Conservation (phyloP, 1,284 basidiomycete genomes). For the Marasmius fiardii region DNA sequence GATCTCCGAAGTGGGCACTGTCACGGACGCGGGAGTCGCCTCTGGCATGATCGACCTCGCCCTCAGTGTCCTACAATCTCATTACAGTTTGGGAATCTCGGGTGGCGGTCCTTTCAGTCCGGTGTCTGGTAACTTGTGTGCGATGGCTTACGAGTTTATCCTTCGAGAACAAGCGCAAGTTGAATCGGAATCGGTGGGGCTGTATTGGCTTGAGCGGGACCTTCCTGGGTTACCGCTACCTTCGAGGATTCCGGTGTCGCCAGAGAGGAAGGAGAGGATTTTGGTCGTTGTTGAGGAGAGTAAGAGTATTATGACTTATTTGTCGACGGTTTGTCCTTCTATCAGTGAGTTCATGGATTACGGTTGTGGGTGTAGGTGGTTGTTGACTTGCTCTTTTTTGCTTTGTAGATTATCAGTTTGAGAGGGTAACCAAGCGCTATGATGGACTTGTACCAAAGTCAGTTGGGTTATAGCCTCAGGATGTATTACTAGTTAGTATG, state of each 20-base stretch:
- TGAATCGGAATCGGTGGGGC: neutral
- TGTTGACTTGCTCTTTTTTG: neutral
- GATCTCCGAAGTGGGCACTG: neutral
- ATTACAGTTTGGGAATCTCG: neutral
- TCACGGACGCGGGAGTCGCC: neutral
- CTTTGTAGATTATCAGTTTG: constrained; percentile 2
- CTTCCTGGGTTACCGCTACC: neutral
- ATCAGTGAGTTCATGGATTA: constrained; percentile 1
- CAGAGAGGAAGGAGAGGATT: neutral
- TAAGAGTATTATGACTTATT: constrained; percentile 2
- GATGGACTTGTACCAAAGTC: neutral
- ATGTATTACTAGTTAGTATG: too few relatives aligned
- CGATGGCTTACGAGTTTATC: neutral
- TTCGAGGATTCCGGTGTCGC: neutral
- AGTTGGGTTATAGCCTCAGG: neutral
- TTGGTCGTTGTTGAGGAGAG: neutral
- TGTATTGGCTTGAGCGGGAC: neutral
- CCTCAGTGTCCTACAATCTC: neutral
- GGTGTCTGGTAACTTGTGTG: neutral
- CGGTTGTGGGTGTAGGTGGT: neutral
- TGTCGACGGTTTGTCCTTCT: constrained; percentile 3
- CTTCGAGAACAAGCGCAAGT: neutral
- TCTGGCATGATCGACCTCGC: neutral
- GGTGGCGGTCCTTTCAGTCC: neutral
- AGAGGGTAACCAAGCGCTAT: constrained; percentile 1